Evolutionary conservation across 1,139 yeast species (phyloP).

Genomic region (Casaregolazyma lundiana): DNA sequence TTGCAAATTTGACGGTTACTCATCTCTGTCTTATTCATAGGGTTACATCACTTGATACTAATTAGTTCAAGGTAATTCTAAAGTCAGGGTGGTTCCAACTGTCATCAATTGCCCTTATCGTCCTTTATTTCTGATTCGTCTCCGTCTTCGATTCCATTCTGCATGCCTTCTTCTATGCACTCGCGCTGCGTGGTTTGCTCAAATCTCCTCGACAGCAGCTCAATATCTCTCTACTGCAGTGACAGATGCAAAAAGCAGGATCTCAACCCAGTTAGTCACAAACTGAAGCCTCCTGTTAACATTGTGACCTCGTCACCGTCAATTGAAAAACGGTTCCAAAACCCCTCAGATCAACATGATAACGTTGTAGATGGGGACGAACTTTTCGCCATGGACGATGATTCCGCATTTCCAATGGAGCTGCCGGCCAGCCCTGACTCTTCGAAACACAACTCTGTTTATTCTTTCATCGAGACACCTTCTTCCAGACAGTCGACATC

Average conservation of each 20-base stretch:
- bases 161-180: not conserved
- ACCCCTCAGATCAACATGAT: conserved; percentile 5
- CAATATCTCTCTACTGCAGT: conserved; percentile 30
- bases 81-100: too few relatives aligned
- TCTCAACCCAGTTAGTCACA: conserved; percentile 10
- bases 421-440: conserved; percentile 9
- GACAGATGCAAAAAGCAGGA: conserved; percentile 28
- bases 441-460: conserved; percentile 7
- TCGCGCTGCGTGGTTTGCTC: not conserved
- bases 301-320: conserved; percentile 4
- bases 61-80: too few relatives aligned
- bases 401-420: conserved; percentile 9
- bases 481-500: conserved; percentile 8
- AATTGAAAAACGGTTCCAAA: not conserved
- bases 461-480: conserved; percentile 10
- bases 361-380: conserved; percentile 2
- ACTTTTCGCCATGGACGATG: conserved; percentile 2
- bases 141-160: not conserved
- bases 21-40: too few relatives aligned
- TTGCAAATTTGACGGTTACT: too few relatives aligned
- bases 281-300: conserved; percentile 10
- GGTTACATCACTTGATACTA: too few relatives aligned
- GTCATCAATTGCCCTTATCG: not conserved
- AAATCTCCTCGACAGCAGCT: not conserved
- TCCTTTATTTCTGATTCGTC: not conserved